phyloP scores from a whole-genome alignment of 2,329 filamentous ascomycete genomes.

The Capronia coronata region DNA sequence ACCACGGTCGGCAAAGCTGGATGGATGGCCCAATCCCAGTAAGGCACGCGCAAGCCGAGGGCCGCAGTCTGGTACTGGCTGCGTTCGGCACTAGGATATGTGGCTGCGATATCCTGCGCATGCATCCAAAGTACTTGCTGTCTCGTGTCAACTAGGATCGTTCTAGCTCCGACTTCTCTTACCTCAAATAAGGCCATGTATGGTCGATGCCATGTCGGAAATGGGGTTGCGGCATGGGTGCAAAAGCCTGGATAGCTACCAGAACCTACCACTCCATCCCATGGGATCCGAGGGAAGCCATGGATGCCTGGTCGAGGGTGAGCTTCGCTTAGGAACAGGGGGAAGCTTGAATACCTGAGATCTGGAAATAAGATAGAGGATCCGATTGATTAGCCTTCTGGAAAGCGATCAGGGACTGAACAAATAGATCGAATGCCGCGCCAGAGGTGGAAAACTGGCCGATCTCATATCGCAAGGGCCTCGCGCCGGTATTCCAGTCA shows the following conservation, averaged over 20 bases:
- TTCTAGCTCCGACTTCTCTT: neutral
- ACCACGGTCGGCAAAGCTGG: conserved; percentile 35
- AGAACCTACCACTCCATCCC: conserved; percentile 44
- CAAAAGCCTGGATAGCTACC: conserved; percentile 62
- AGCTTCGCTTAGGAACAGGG: conserved; percentile 2
- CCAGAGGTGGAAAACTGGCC: conserved; percentile 56
- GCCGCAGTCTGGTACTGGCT: conserved; percentile 44
- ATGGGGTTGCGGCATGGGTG: conserved; percentile 66
- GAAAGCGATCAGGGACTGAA: conserved; percentile 67
- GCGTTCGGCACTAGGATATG: conserved; percentile 43
- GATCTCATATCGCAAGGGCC: conserved; percentile 57
- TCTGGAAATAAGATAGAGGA: conserved; percentile 67
- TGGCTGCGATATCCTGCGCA: conserved; percentile 35
- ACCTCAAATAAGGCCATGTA: conserved; percentile 62
- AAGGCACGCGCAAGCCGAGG: conserved; percentile 41
- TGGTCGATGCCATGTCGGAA: conserved; percentile 76
- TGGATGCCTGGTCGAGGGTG: conserved; percentile 62
- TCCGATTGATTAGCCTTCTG: conserved; percentile 59
- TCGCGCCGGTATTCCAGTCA: conserved; percentile 29
- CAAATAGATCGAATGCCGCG: conserved; percentile 64
- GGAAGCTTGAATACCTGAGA: conserved; percentile 52
- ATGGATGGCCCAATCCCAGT: conserved; percentile 46
- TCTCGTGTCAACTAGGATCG: neutral
- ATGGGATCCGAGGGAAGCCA: conserved; percentile 60
- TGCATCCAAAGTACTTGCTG: conserved; percentile 37